Conservation (phyloP, 2,329 filamentous ascomycete species). For the Talaromyces sp. region DNA sequence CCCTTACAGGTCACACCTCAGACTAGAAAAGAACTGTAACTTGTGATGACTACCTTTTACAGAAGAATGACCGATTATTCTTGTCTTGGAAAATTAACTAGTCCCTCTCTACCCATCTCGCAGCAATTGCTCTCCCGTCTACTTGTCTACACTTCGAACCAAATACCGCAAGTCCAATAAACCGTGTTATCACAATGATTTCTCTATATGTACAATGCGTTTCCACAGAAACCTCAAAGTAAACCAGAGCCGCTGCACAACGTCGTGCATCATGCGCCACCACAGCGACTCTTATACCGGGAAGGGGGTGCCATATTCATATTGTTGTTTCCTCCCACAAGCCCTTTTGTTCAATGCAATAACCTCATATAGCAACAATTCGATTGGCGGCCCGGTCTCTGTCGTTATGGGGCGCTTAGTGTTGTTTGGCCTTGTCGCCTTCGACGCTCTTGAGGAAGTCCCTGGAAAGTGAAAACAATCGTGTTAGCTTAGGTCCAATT, state of each 20-base stretch:
- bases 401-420: conserved; percentile 18
- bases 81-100: not conserved
- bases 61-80: not conserved
- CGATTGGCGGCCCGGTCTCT: not conserved
- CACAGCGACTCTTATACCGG: not conserved
- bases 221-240: conserved; percentile 1
- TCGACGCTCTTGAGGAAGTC: conserved; percentile 47
- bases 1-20: not conserved
- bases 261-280: not conserved
- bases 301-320: not conserved
- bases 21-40: not conserved
- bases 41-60: not conserved
- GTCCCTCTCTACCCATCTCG: not conserved
- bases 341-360: not conserved
- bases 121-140: not conserved
- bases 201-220: conserved; percentile 25
- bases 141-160: not conserved
- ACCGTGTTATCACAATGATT: conserved; percentile 17
- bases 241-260: not conserved
- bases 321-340: not conserved
- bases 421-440: conserved; percentile 41
- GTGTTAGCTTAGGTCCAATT: not conserved
- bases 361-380: not conserved
- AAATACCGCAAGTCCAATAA: not conserved
- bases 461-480: conserved; percentile 22